Evolutionary conservation across 2,329 filamentous ascomycete species (phyloP).

Genomic region (Trichothecium roseum): DNA sequence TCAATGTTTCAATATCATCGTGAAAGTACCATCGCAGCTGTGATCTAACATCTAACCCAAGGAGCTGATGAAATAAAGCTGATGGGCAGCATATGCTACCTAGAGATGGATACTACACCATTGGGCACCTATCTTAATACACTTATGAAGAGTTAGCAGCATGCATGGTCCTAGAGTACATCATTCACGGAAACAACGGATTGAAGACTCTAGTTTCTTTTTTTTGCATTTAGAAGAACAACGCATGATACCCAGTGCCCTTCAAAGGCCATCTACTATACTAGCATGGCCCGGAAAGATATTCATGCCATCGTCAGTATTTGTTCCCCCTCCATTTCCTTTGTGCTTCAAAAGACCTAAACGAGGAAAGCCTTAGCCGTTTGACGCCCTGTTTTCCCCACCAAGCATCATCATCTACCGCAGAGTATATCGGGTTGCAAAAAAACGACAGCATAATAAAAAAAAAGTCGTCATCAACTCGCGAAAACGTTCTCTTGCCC

Average conservation of each 20-base stretch:
- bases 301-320: slow-evolving; percentile 25
- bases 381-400: slow-evolving; percentile 27
- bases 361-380: slow-evolving; percentile 35
- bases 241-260: slow-evolving; percentile 24
- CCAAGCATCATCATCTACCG: slow-evolving; percentile 31
- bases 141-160: too few relatives aligned
- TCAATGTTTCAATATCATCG: too few relatives aligned
- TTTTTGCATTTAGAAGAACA: slow-evolving; percentile 6
- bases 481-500: slow-evolving; percentile 3
- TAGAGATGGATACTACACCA: too few relatives aligned
- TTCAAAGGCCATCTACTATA: slow-evolving; percentile 23
- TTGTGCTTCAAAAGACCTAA: slow-evolving; percentile 31
- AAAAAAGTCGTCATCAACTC: not conserved
- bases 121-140: too few relatives aligned
- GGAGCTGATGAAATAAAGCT: too few relatives aligned
- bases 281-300: slow-evolving; percentile 21
- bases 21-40: too few relatives aligned
- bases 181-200: too few relatives aligned
- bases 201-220: slow-evolving; percentile 8
- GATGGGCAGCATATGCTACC: too few relatives aligned
- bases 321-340: slow-evolving; percentile 21
- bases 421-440: not conserved
- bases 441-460: too few relatives aligned
- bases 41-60: too few relatives aligned
- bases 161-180: too few relatives aligned